A percentile compares a stretch with the other conserved stretches of the same genome.
phyloP scores from a whole-genome alignment of 164 flowering plant species.

The Berberis thunbergii region DNA sequence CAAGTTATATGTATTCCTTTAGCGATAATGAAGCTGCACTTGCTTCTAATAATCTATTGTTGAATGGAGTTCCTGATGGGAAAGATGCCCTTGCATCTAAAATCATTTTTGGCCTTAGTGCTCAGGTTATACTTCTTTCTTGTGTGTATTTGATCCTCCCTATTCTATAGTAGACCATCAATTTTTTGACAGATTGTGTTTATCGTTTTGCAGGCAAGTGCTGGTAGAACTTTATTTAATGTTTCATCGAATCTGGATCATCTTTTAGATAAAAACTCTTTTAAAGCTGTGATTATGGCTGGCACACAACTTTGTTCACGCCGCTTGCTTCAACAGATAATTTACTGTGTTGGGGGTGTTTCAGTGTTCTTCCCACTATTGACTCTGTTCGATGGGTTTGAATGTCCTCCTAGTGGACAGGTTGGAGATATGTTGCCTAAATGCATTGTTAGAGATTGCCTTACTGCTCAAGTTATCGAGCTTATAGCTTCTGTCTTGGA shows the following conservation, averaged over 20 bases:
- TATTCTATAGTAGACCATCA: slow-evolving; percentile 1
- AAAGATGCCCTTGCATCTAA: slow-evolving; percentile 90
- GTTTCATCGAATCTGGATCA: slow-evolving; percentile 63
- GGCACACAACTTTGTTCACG: slow-evolving; percentile 92
- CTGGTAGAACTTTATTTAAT: slow-evolving; percentile 64
- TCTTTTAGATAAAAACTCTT: slow-evolving; percentile 41
- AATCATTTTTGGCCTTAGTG: slow-evolving; percentile 83
- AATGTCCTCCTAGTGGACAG: slow-evolving; percentile 33
- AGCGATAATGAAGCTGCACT: slow-evolving; percentile 61
- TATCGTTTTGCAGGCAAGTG: slow-evolving; percentile 70
- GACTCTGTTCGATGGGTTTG: slow-evolving; percentile 56
- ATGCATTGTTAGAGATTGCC: slow-evolving; percentile 58
- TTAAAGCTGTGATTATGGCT: slow-evolving; percentile 58
- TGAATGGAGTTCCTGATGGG: slow-evolving; percentile 66
- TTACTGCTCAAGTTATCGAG: slow-evolving; percentile 78
- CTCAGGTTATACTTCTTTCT: slow-evolving; percentile 54
- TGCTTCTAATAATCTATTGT: slow-evolving; percentile 34
- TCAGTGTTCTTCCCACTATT: slow-evolving; percentile 95
- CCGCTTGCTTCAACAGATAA: slow-evolving; percentile 79
- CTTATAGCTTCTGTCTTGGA: slow-evolving; percentile 86
- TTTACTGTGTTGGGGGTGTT: slow-evolving; percentile 99
- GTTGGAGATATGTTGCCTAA: slow-evolving; percentile 29
- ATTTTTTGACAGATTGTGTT: neutral
- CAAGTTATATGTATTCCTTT: slow-evolving; percentile 97
- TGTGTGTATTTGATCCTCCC: neutral